A percentile compares a stretch with the other conserved stretches of the same genome.
Evolutionary conservation across 768 basidiomycete genomes (phyloP).

Genomic region (Austroboletus eburneus): DNA sequence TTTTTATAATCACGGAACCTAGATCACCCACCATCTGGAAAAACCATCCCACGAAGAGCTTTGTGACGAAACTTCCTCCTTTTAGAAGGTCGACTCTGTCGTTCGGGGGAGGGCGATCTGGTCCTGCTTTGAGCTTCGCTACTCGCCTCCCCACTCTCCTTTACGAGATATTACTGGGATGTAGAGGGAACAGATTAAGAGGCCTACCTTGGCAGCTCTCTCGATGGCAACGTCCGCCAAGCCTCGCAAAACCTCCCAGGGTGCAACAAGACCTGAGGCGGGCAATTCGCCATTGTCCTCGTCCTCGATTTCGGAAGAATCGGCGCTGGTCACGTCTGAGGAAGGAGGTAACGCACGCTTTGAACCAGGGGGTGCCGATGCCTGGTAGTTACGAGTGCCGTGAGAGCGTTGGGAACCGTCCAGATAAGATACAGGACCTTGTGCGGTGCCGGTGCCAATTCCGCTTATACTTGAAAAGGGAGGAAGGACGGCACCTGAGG

Average conservation of each 20-base stretch:
- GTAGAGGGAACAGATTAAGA: neutral
- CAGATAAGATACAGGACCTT: conserved; percentile 51
- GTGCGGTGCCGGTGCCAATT: conserved; percentile 43
- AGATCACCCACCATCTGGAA: conserved; percentile 64
- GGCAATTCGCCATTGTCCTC: conserved; percentile 79
- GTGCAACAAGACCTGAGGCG: conserved; percentile 76
- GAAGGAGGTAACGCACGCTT: conserved; percentile 60
- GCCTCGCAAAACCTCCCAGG: conserved; percentile 81
- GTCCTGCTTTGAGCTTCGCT: conserved; percentile 75
- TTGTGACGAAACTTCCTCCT: conserved; percentile 69
- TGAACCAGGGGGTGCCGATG: conserved; percentile 34
- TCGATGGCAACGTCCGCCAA: conserved; percentile 79
- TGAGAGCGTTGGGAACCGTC: conserved; percentile 37
- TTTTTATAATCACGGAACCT: neutral
- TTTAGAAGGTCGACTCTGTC: conserved; percentile 64
- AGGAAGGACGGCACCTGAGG: conserved; percentile 55
- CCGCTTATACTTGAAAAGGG: conserved; percentile 68
- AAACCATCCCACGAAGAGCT: conserved; percentile 52
- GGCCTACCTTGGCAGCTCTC: conserved; percentile 63
- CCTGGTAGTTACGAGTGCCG: conserved; percentile 30
- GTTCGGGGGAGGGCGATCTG: conserved; percentile 68
- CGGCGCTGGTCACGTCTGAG: conserved; percentile 70
- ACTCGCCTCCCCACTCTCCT: conserved; percentile 71
- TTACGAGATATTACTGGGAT: conserved; percentile 11
- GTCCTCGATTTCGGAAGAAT: conserved; percentile 83